phyloP scores from a whole-genome alignment of 2,329 filamentous ascomycete genomes.

The Fusarium ambrosium region DNA sequence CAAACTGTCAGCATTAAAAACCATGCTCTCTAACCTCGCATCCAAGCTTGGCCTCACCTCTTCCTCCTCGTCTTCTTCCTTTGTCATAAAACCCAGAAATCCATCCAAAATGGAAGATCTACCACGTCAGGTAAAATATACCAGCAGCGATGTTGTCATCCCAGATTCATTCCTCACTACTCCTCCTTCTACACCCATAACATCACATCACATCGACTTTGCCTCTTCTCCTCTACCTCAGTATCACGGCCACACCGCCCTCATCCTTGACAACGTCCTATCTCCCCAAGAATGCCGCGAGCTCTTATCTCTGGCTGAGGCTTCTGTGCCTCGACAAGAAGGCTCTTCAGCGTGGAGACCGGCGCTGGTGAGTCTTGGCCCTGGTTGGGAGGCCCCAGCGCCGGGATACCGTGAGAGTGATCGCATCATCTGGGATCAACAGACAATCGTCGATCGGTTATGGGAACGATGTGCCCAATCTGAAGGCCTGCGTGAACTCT shows the following conservation, averaged over 20 bases:
- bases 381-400: constrained; percentile 67
- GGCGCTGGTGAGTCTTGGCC: constrained; percentile 77
- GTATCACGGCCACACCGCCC: constrained; percentile 67
- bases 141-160: constrained; percentile 50
- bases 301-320: constrained; percentile 66
- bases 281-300: constrained; percentile 68
- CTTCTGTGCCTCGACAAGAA: constrained; percentile 57
- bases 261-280: constrained; percentile 72
- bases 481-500: constrained; percentile 56
- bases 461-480: constrained; percentile 69
- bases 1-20: constrained; percentile 1
- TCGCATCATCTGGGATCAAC: constrained; percentile 81
- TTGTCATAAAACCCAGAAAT: constrained; percentile 11
- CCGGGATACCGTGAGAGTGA: constrained; percentile 76
- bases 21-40: constrained; percentile 42
- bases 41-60: constrained; percentile 40
- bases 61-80: background rate
- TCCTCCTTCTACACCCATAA: constrained; percentile 57
- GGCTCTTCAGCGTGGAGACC: constrained; percentile 68
- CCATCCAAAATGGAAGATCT: constrained; percentile 4
- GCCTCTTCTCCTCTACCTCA: constrained; percentile 60
- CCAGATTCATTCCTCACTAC: constrained; percentile 61
- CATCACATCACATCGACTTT: constrained; percentile 65
- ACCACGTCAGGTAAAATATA: constrained; percentile 43
- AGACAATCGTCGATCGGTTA: constrained; percentile 71